phyloP scores from a whole-genome alignment of 805 yeast genomes.

The Candida ascalaphidarum region DNA sequence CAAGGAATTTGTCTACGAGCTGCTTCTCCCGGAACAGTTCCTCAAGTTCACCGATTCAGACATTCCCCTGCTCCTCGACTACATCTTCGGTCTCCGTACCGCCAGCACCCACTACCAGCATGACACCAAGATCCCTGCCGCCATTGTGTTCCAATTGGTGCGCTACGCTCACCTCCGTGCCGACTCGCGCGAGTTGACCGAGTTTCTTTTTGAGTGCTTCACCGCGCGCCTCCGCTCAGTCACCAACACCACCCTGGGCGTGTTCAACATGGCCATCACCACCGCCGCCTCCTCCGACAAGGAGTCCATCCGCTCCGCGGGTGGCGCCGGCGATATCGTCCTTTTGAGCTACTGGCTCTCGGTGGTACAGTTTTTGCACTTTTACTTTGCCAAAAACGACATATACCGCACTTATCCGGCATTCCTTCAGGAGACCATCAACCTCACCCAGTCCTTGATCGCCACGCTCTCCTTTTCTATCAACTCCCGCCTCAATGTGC shows the following conservation, averaged over 20 bases:
- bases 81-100: slow-evolving; percentile 37
- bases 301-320: slow-evolving; percentile 2
- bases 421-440: slow-evolving; percentile 47
- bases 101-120: slow-evolving; percentile 29
- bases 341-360: slow-evolving; percentile 83
- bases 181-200: slow-evolving; percentile 47
- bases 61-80: slow-evolving; percentile 41
- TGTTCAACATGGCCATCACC: slow-evolving; percentile 31
- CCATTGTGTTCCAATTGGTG: slow-evolving; percentile 60
- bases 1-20: slow-evolving; percentile 48
- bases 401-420: slow-evolving; percentile 48
- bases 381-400: slow-evolving; percentile 61
- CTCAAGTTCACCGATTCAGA: slow-evolving; percentile 53
- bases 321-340: slow-evolving; percentile 55
- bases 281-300: slow-evolving; percentile 4
- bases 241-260: slow-evolving; percentile 54
- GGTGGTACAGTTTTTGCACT: slow-evolving; percentile 65
- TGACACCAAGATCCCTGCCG: slow-evolving; percentile 55
- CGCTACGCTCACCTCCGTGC: slow-evolving; percentile 56
- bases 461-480: slow-evolving; percentile 62
- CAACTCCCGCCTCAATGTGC: slow-evolving; percentile 46
- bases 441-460: slow-evolving; percentile 49
- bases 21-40: slow-evolving; percentile 48
- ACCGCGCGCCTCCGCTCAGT: slow-evolving; percentile 53
- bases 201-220: slow-evolving; percentile 51